Percentiles rank a stretch among this genome's conserved stretches.
Conservation (phyloP, 176 grass and related monocot species). For the Poa pratensis region DNA sequence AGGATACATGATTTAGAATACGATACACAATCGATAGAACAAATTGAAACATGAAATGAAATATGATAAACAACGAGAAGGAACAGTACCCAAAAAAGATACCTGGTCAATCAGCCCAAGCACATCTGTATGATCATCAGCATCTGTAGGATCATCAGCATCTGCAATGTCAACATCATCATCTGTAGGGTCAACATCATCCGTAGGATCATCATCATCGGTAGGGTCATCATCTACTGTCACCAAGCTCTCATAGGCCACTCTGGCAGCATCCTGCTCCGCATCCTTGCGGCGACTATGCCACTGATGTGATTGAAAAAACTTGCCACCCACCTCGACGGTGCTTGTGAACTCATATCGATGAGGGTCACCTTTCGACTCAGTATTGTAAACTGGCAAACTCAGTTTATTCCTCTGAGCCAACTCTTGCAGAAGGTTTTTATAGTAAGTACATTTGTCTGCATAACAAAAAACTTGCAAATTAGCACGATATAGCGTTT, state of each 20-base stretch:
- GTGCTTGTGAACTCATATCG: conserved; percentile 47
- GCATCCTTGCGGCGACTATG: conserved; percentile 61
- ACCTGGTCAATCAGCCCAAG: conserved; percentile 53
- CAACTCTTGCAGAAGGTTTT: conserved; percentile 49
- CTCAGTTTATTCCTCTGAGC: not conserved
- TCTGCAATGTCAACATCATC: no score
- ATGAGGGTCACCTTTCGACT: conserved; percentile 40
- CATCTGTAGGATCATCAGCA: no score
- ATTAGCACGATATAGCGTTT: not conserved
- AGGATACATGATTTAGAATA: not conserved
- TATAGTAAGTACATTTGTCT: conserved; percentile 47
- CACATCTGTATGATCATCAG: not conserved
- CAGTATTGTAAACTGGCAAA: conserved; percentile 44
- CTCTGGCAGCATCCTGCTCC: conserved; percentile 53
- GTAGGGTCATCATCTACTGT: not conserved
- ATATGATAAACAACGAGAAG: not conserved
- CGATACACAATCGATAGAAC: conserved; percentile 8
- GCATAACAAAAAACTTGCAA: not conserved
- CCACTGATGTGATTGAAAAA: conserved; percentile 38
- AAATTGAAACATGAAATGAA: conserved; percentile 7
- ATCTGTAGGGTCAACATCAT: not conserved
- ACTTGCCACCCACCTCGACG: conserved; percentile 43
- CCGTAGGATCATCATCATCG: no score
- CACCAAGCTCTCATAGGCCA: conserved; percentile 50
- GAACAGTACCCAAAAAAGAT: not conserved